A percentile compares a stretch with the other conserved stretches of the same genome.
Evolutionary conservation across 2,329 filamentous ascomycete species (phyloP).

Genomic region (Monosporascus sp.): DNA sequence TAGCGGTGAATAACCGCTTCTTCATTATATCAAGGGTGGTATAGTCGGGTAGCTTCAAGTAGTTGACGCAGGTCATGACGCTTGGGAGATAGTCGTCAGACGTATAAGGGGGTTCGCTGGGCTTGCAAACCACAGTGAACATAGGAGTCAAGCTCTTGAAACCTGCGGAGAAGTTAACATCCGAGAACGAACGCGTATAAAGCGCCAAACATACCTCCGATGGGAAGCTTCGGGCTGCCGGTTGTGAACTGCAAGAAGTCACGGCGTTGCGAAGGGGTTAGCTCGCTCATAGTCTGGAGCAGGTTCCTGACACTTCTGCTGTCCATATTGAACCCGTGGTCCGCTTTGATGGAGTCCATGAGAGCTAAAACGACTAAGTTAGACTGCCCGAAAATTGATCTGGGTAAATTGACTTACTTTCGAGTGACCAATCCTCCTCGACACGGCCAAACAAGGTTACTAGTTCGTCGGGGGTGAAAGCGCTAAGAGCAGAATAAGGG

Average conservation of each 20-base stretch:
- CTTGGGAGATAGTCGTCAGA: slow-evolving; percentile 98
- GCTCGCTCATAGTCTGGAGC: slow-evolving; percentile 89
- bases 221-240: slow-evolving; percentile 94
- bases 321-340: slow-evolving; percentile 98
- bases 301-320: slow-evolving; percentile 92
- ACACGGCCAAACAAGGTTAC: slow-evolving; percentile 90
- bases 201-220: slow-evolving; percentile 67
- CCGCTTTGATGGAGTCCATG: slow-evolving; percentile 97
- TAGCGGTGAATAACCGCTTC: slow-evolving; percentile 75
- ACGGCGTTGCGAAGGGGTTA: slow-evolving; percentile 67
- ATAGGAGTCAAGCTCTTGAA: slow-evolving; percentile 97
- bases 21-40: slow-evolving; percentile 70
- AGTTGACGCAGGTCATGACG: slow-evolving; percentile 99
- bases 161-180: slow-evolving; percentile 50
- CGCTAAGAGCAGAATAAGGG: slow-evolving; percentile 83
- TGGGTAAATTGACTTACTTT: slow-evolving; percentile 60
- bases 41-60: slow-evolving; percentile 96
- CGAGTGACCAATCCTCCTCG: slow-evolving; percentile 95
- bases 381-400: slow-evolving; percentile 6
- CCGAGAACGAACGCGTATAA: neutral
- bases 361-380: slow-evolving; percentile 54
- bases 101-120: slow-evolving; percentile 88
- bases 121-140: slow-evolving; percentile 98
- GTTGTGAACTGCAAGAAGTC: slow-evolving; percentile 98
- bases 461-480: slow-evolving; percentile 92